A percentile compares a stretch with the other conserved stretches of the same genome.
These are phyloP conservation scores for Schizosaccharomyces versatilis DNA, from an alignment of 1,139 yeast species.

Conservation along the genomic window DNA sequence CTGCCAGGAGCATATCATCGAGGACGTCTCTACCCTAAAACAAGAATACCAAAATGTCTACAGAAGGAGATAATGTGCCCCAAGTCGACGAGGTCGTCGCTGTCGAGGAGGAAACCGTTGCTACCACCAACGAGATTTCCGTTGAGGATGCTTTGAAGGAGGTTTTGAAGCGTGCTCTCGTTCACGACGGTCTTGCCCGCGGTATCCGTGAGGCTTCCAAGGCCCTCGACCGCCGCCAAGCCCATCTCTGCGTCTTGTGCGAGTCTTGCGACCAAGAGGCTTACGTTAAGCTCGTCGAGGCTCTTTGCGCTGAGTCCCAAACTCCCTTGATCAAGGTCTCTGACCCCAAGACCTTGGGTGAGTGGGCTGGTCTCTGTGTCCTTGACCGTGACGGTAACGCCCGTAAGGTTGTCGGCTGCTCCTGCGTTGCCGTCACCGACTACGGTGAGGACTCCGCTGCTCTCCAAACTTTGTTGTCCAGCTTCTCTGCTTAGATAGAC, in stretches of 20 bases:
- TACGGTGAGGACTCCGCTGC: conserved; percentile 99
- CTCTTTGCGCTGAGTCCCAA: conserved; percentile 92
- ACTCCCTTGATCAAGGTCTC: conserved; percentile 97
- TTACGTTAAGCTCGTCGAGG: conserved; percentile 94
- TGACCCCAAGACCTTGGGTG: conserved; percentile 98
- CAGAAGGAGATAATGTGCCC: conserved; percentile 26
- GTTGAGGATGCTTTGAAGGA: conserved; percentile 97
- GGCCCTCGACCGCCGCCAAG: conserved; percentile 94
- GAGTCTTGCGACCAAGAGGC: conserved; percentile 97
- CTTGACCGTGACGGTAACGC: conserved; percentile 99
- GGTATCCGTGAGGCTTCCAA: conserved; percentile 99
- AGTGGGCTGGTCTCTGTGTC: conserved; percentile 99
- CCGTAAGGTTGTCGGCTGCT: conserved; percentile 99
- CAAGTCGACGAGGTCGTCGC: conserved; percentile 26
- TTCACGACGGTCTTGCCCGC: conserved; percentile 99
- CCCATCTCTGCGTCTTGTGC: conserved; percentile 91
- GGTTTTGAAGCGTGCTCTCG: conserved; percentile 92
- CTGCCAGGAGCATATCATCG: conserved; percentile 1
- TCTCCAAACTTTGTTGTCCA: conserved; percentile 31
- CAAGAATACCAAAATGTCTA: background rate
- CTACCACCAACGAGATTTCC: conserved; percentile 41
- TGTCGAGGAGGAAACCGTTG: conserved; percentile 62
- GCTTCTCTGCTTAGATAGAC: background rate
- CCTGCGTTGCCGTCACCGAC: conserved; percentile 88
- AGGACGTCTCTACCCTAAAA: background rate